Base-by-base conservation (phyloP, 495 filamentous ascomycete species). In the Staphylotrichum longicolle region DNA sequence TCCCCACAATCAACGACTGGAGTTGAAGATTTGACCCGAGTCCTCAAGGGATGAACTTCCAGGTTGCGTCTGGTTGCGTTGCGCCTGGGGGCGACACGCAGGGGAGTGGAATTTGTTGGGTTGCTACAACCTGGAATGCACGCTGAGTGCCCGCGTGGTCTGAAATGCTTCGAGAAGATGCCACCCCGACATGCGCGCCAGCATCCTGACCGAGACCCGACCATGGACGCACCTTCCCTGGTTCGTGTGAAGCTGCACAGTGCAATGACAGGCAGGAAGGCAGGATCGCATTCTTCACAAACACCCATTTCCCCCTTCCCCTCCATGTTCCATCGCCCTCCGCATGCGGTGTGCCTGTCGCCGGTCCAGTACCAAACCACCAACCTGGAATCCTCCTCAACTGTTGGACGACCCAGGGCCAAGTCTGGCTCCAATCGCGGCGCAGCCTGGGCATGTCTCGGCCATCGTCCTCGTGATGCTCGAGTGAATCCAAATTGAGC, bases 121-220 rank as follows among this genome's bases (percentile, higher is more conserved):
- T 27, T 27, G 20, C 20, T 27, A 27, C 20, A 1, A 0, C 20
- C 1, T 27, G 1, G 1, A 27, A 27, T 27, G 20, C 20, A 27
- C 20, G 20, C 20, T 27, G 20, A 27, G 20, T 27, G 20, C 20
- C 20, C 20, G 20, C 20, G 20, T 27, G 20, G 20, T 27, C 20
- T 27, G 20, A 27, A 27, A 27, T 27, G 20, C 11, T 35, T 14
- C 10, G 47, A 33, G 20, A 33, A 46, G 34, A 42, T 15, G 14
- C 55, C n/a, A 61, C 51, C 54, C 9, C 12, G 48, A 40, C 30
- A 42, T 51, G 56, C 33, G 32, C 34, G 57, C 39, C 47, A 57
- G 51, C 37, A 58, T 58, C 7, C 14, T n/a, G 2, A 2, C 44
- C 7, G 45, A 11, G 45, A 34, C 32, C 52, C 51, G 37, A 57